Evolutionary conservation across 2,329 filamentous ascomycete genomes (phyloP).

Genomic region (Mycogone perniciosa): DNA sequence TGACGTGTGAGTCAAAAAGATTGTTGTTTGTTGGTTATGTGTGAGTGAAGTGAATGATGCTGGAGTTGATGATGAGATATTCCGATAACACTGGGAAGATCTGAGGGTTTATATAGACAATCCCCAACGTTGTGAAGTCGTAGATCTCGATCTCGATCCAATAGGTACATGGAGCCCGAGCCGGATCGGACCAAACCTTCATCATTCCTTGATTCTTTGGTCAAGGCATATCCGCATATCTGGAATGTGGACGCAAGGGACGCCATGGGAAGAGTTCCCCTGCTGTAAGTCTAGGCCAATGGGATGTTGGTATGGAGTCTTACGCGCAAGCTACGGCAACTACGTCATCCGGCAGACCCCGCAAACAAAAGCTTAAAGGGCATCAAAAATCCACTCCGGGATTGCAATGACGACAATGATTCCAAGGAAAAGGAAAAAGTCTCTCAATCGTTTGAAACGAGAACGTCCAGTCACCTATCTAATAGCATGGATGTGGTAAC

Average conservation of each 20-base stretch:
- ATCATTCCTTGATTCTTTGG: background rate
- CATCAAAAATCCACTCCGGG: background rate
- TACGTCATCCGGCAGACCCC: background rate
- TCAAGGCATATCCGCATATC: background rate
- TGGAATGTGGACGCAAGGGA: background rate
- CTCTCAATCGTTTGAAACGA: no score
- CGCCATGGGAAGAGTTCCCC: background rate
- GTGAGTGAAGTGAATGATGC: background rate
- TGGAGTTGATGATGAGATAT: constrained; percentile 1
- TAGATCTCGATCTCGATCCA: background rate
- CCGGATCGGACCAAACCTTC: no score
- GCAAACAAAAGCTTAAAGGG: background rate
- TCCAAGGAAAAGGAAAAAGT: background rate
- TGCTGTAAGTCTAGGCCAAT: background rate
- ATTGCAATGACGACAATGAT: background rate
- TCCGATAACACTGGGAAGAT: background rate
- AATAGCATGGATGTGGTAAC: no score
- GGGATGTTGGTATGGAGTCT: background rate
- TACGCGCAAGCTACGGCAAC: background rate
- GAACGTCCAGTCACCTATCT: no score
- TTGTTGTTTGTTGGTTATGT: constrained; percentile 17
- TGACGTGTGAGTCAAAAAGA: constrained; percentile 12
- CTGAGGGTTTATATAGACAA: constrained; percentile 14
- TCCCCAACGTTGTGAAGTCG: background rate
- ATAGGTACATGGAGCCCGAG: no score